A percentile compares a stretch with the other conserved stretches of the same genome.
Evolutionary conservation across 2,329 filamentous ascomycete genomes (phyloP).

Genomic region (Trichophyton simii): DNA sequence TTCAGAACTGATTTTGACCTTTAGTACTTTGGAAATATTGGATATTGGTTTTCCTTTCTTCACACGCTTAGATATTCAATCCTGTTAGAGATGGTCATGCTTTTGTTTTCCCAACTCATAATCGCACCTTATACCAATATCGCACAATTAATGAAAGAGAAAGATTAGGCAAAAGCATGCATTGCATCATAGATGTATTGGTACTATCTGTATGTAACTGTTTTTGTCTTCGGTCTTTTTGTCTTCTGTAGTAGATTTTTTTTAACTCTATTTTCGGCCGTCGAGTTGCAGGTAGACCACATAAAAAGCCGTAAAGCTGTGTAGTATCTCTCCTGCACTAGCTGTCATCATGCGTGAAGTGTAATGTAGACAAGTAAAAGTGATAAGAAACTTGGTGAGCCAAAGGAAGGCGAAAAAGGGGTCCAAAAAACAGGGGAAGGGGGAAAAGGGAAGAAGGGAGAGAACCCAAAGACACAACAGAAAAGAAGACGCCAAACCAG

Average conservation of each 20-base stretch:
- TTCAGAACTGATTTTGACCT: slow-evolving; percentile 44
- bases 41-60: neutral
- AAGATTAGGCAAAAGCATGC: neutral
- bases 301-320: neutral
- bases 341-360: neutral
- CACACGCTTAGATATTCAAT: neutral
- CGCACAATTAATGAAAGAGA: neutral
- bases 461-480: neutral
- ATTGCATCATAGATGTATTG: neutral
- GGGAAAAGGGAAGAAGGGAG: neutral
- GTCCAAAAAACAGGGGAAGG: neutral
- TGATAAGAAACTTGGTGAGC: neutral
- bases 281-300: slow-evolving; percentile 1
- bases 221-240: neutral
- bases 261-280: neutral
- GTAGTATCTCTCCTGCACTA: neutral
- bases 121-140: neutral
- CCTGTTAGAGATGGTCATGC: neutral
- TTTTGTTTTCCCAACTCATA: neutral
- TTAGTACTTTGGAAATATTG: neutral
- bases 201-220: neutral
- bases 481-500: neutral
- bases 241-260: neutral
- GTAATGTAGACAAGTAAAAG: neutral
- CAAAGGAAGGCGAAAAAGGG: neutral